Conservation (phyloP, 768 basidiomycete species). For the Rhodotorula graminis region DNA sequence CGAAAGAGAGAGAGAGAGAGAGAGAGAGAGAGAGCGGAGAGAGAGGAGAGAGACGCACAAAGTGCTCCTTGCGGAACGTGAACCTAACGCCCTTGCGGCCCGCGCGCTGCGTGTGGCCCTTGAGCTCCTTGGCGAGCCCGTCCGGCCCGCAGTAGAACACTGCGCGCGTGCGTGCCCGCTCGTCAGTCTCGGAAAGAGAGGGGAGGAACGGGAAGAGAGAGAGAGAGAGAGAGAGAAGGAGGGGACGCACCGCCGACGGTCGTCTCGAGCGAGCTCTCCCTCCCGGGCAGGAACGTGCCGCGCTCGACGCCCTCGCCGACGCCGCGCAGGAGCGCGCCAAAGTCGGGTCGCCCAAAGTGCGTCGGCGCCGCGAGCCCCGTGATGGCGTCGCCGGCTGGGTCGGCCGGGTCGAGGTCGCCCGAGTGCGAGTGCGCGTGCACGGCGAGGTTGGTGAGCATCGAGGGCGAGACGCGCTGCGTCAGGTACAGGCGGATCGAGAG, state of each 20-base stretch:
- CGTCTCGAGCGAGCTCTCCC: conserved; percentile 71
- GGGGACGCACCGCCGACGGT: conserved; percentile 53
- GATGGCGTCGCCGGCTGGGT: conserved; percentile 58
- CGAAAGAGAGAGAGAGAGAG: too few relatives aligned
- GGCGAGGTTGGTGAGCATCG: conserved; percentile 87
- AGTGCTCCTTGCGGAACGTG: conserved; percentile 71
- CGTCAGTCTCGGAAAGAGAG: too few relatives aligned
- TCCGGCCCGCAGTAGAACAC: conserved; percentile 52
- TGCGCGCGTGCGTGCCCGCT: not conserved
- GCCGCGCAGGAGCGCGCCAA: conserved; percentile 70
- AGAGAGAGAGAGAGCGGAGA: too few relatives aligned
- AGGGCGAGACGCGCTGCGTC: conserved; percentile 75
- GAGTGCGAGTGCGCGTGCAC: conserved; percentile 55
- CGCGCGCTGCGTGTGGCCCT: conserved; percentile 61
- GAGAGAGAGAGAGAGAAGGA: not conserved
- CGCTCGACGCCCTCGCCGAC: conserved; percentile 73
- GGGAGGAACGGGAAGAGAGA: too few relatives aligned
- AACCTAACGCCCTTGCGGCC: conserved; percentile 55
- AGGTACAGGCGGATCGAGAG: conserved; percentile 85
- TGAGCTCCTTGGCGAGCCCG: conserved; percentile 68
- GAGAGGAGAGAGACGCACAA: not conserved
- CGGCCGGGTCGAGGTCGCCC: conserved; percentile 47
- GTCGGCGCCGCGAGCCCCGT: conserved; percentile 83
- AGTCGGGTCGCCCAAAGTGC: conserved; percentile 87
- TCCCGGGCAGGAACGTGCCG: conserved; percentile 72